Base-by-base conservation (phyloP, 176 grass and related monocot species). In the Rhipidocladum racemiflorum region DNA sequence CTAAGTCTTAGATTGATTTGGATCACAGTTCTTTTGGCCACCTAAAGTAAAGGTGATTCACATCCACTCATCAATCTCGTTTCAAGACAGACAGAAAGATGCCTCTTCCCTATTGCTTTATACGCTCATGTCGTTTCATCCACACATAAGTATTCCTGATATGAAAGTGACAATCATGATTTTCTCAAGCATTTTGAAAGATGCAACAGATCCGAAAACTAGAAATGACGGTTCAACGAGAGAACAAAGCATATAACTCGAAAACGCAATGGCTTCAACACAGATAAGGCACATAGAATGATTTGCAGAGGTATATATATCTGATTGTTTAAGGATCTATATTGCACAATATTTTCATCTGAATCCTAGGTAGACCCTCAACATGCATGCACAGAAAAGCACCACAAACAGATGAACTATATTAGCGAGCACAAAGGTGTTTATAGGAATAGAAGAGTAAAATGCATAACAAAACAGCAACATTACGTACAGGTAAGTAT, bases 81-180 rank as follows among this genome's bases (percentile, higher is more conserved):
- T 74, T 7, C 9, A 46, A 42, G 24, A 48, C 20, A 81, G 39
- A 76, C 25, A 71, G 74, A 71, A 65, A 56, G 9, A 59, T 83
- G n/a, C 63, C 57, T 61, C 62, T 55, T 85, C 62, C 27, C 20
- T 66, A 7, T 46, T 78, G 73, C 59, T 44, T 65, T 72, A 70
- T 65, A 61, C 60, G 2, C 16, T 59, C 63, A 56, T 83, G 45
- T 7, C 46, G 23, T 86, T 80, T 75, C 38, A 86, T n/a, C 70
- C 69, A 81, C 77, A 59, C 53, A 57, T 32, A 75, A 72, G 49
- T 87, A 81, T 75, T 81, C 77, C 61, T 68, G 49, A 75, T 28
- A 21, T 4, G 61, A 75, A 81, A 86, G 50, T 34, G 72, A 77
- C 64, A 87, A 70, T 49, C 79, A 73, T 72, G 78, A 46, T 75